Evolutionary conservation across 306 rosid species (phyloP).

Genomic region (Quercus robur): DNA sequence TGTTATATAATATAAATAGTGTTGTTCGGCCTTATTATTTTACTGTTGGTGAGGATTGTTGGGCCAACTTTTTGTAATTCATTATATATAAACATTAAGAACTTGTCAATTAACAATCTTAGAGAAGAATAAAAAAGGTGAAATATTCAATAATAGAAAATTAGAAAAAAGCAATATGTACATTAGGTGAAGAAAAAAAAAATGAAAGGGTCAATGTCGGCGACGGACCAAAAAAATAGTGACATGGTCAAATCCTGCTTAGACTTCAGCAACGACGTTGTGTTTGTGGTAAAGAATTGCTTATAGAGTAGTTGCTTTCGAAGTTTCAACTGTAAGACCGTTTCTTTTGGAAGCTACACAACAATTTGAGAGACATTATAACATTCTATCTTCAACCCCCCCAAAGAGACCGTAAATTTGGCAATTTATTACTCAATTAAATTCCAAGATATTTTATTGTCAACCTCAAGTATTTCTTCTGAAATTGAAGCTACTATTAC

Average conservation of each 20-base stretch:
- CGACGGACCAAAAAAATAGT: constrained; percentile 11
- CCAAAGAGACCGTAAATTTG: neutral
- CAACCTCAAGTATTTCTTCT: neutral
- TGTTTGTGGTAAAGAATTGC: neutral
- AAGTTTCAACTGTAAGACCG: neutral
- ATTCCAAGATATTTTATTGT: neutral
- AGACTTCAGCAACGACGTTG: neutral
- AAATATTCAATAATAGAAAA: neutral
- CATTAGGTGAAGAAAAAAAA: constrained; percentile 25
- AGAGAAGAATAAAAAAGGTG: neutral
- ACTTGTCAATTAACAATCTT: neutral
- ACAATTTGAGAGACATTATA: neutral
- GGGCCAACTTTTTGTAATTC: neutral
- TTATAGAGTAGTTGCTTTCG: neutral
- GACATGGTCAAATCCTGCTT: constrained; percentile 40
- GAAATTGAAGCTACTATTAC: neutral
- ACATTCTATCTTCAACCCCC: too few relatives aligned
- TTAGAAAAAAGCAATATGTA: neutral
- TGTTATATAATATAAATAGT: neutral
- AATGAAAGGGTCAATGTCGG: constrained; percentile 35
- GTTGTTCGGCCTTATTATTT: constrained; percentile 8
- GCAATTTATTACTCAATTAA: neutral
- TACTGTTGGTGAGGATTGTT: constrained; percentile 3
- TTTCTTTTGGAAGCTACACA: neutral
- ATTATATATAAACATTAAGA: neutral